Percentiles rank a stretch among this genome's conserved stretches.
These are phyloP conservation scores for Primulina huaijiensis DNA, from an alignment of 257 asterid species.

Conservation along the genomic window DNA sequence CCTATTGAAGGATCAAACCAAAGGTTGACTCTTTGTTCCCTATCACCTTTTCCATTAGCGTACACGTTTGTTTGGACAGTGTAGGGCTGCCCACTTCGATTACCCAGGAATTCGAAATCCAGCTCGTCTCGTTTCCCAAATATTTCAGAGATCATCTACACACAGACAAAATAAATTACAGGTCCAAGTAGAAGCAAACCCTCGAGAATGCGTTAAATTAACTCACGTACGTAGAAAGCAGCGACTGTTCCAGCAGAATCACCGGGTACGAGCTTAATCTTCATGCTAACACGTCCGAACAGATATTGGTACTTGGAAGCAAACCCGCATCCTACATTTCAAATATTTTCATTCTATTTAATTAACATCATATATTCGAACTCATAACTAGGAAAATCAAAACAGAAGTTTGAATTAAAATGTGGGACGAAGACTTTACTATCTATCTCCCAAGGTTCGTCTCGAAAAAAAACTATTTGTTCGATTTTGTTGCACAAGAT, in stretches of 20 bases:
- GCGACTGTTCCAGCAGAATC: conserved; percentile 68
- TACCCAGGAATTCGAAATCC: conserved; percentile 92
- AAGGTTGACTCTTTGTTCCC: conserved; percentile 79
- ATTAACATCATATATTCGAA: neutral
- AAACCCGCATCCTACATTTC: conserved; percentile 44
- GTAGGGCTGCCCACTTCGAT: conserved; percentile 82
- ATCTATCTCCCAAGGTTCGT: too few relatives aligned
- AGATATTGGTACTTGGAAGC: conserved; percentile 44
- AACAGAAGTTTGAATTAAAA: neutral
- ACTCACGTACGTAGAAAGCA: conserved; percentile 47
- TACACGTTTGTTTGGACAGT: conserved; percentile 85
- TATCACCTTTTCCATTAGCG: conserved; percentile 76
- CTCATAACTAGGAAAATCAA: too few relatives aligned
- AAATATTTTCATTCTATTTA: neutral
- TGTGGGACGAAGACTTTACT: neutral
- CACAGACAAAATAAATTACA: neutral
- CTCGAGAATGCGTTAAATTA: neutral
- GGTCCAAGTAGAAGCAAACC: neutral
- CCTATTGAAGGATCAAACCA: conserved; percentile 84
- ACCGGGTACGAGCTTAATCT: conserved; percentile 62
- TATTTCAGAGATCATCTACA: conserved; percentile 80
- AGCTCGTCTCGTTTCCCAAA: conserved; percentile 60
- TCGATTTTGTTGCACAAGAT: too few relatives aligned
- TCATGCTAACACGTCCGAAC: conserved; percentile 52
- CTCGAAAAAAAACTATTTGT: too few relatives aligned